Conservation (phyloP, 2,329 filamentous ascomycete species). For the Pyricularia sp. region DNA sequence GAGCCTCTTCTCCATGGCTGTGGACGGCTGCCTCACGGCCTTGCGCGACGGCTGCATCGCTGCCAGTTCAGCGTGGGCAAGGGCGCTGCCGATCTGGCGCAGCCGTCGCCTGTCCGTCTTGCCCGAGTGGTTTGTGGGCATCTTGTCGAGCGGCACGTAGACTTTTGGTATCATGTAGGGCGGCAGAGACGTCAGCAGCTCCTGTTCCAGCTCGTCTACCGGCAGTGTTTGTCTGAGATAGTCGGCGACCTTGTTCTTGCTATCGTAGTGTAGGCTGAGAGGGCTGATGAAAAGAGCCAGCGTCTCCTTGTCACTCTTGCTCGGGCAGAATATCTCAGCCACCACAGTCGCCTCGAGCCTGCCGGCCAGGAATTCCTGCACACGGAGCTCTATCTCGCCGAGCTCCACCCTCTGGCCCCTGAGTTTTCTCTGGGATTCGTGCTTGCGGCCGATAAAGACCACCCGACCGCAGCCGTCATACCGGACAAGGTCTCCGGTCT, state of each 20-base stretch:
- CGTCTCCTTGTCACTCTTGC: background rate
- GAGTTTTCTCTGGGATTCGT: background rate
- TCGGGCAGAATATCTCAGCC: background rate
- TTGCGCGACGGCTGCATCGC: constrained; percentile 16
- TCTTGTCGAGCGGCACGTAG: constrained; percentile 32
- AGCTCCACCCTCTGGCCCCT: background rate
- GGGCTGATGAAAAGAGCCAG: background rate
- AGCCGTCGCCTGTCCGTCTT: constrained; percentile 40
- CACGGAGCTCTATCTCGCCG: background rate
- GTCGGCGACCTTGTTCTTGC: background rate
- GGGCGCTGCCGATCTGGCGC: constrained; percentile 29
- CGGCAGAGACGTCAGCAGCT: constrained; percentile 18
- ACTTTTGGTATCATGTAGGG: constrained; percentile 39
- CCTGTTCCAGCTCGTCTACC: background rate
- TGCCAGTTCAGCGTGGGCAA: constrained; percentile 30
- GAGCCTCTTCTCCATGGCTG: constrained; percentile 24
- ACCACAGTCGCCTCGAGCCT: background rate
- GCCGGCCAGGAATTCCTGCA: background rate
- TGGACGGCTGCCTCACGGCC: constrained; percentile 18
- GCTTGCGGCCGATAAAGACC: background rate
- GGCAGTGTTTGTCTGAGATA: background rate
- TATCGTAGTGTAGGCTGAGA: background rate
- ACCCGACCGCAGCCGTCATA: background rate
- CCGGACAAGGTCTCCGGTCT: background rate
- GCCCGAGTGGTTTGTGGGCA: constrained; percentile 36